Conservation (phyloP, 2,329 filamentous ascomycete species). For the Sarocladium strictum region DNA sequence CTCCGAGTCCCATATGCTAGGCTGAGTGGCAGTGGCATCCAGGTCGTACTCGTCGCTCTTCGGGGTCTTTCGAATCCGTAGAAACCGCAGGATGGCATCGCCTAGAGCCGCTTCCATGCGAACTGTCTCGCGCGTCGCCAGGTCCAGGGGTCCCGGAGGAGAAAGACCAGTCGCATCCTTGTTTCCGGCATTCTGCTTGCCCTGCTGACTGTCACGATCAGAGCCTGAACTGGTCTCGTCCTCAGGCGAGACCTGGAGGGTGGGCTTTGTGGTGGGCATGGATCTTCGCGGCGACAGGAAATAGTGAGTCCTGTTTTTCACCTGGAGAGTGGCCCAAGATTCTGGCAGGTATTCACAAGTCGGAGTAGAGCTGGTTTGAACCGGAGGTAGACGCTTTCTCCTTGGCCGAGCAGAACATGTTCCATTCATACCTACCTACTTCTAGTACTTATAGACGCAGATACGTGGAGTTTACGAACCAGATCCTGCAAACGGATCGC, state of each 20-base stretch:
- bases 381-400: too few relatives aligned
- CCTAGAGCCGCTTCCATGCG: slow-evolving; percentile 26
- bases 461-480: too few relatives aligned
- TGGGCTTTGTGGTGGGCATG: neutral
- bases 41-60: slow-evolving; percentile 21
- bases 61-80: slow-evolving; percentile 26
- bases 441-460: too few relatives aligned
- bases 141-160: slow-evolving; percentile 12
- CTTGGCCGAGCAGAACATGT: too few relatives aligned
- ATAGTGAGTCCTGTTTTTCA: too few relatives aligned
- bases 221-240: neutral
- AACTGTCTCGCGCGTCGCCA: slow-evolving; percentile 20
- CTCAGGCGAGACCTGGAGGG: neutral
- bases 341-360: too few relatives aligned
- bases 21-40: slow-evolving; percentile 28
- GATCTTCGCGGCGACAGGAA: too few relatives aligned
- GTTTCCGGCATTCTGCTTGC: neutral
- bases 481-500: too few relatives aligned
- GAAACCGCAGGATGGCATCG: slow-evolving; percentile 24
- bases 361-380: too few relatives aligned
- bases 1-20: slow-evolving; percentile 30
- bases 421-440: too few relatives aligned
- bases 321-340: neutral
- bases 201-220: neutral
- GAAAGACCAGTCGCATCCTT: neutral